Base-by-base conservation (phyloP, 2,329 filamentous ascomycete species). In the Pseudogymnoascus sp. region DNA sequence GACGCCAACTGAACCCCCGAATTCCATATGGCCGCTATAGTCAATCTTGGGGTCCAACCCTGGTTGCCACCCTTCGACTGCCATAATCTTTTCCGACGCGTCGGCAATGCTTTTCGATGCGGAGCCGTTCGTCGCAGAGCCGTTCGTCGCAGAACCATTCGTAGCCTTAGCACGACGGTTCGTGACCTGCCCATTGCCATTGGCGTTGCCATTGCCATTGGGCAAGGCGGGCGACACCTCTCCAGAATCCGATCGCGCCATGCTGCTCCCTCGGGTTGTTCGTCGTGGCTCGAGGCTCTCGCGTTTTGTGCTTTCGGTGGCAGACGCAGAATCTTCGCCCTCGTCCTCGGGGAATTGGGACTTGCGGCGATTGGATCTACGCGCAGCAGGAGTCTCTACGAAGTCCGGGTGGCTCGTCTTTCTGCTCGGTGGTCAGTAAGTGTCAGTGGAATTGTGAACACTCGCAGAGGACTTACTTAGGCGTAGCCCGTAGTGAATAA, bases 1-100 rank as follows among this genome's bases (percentile, higher is more conserved):
- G 44, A 93, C 89, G 63, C 95, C 93, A n/a, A 83, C 74, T 2
- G 90, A 87, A 64, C 95, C 95, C 67, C 93, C 93, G 73, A 97
- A 99, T 74, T 99, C 96, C 69, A 85, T 83, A 67, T 83, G 79
- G 67, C 82, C 84, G 1, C 84, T 86, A 71, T 82, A 78, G 76
- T 89, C 86, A 64, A 88, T 69, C 74, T 82, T 87, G 70, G 82
- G 83, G 69, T 89, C 84, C 69, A 80, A 78, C 53, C 83, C 84
- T 21, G 81, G 80, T 67, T 73, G 78, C 83, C 84, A 86, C 63
- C 85, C 84, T 69, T 87, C 85, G 23, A 82, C 69, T 6, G 72
- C 61, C 21, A 61, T 61, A 25, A 42, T 60, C 42, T 69, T 64
- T 18, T 67, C 61, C 14, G 50, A 59, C 37, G 60, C 65, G 46